phyloP scores from a whole-genome alignment of 148 eudicot species.

The Tetragonia tetragonoides region DNA sequence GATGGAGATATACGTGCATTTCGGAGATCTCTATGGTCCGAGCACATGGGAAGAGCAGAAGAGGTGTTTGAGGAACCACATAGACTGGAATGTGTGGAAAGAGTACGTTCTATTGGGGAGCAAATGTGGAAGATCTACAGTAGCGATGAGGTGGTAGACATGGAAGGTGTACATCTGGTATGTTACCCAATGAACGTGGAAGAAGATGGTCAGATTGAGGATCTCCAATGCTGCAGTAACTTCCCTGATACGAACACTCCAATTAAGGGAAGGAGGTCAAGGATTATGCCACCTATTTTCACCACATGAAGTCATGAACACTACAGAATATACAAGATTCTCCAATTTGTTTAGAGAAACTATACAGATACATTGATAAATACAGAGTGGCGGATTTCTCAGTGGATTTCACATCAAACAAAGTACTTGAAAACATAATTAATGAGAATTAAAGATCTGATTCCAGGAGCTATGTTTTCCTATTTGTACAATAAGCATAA shows the following conservation, averaged over 20 bases:
- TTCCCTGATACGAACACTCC: conserved; percentile 81
- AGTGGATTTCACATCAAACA: background rate
- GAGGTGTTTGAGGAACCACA: conserved; percentile 56
- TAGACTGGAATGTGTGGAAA: conserved; percentile 52
- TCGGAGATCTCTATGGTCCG: conserved; percentile 88
- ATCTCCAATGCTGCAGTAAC: conserved; percentile 30
- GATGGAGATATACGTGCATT: conserved; percentile 48
- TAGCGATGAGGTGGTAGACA: conserved; percentile 66
- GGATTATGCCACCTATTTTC: conserved; percentile 65
- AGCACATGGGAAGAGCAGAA: conserved; percentile 67
- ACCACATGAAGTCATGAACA: conserved; percentile 51
- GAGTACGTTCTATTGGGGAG: conserved; percentile 54
- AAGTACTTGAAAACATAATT: background rate
- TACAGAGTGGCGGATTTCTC: background rate
- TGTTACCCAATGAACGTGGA: conserved; percentile 64
- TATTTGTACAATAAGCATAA: background rate
- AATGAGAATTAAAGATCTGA: background rate
- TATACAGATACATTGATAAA: background rate
- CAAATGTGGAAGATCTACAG: conserved; percentile 67
- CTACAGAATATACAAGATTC: background rate
- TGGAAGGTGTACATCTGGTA: conserved; percentile 80
- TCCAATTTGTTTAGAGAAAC: background rate
- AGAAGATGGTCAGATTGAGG: conserved; percentile 54
- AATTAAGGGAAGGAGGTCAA: conserved; percentile 71
- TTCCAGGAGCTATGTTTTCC: background rate